Evolutionary conservation across 202 grass and related monocot species (phyloP), one percentile per base, ranked within the genome.

Genomic region (Saccharum hybrid): DNA sequence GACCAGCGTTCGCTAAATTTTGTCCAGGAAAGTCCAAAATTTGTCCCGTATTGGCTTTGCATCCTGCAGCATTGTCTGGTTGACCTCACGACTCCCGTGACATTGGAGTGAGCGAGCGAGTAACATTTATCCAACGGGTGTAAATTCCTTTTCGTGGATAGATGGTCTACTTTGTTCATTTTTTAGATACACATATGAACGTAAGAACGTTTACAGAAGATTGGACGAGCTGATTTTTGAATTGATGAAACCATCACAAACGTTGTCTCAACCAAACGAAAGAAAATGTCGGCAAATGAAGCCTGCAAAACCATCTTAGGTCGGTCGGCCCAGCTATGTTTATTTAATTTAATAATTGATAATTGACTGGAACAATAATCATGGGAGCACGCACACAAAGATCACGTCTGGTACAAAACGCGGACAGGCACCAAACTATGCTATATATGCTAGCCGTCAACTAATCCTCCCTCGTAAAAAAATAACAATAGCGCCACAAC

Each of bases 341-440:
- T 34, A 34, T 33, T 33, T 33, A 33, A 34, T 34, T 34, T 64
- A 41, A 1, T 21, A 19, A 21, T 57, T 8, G 51, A 4, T 22
- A 59, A 59, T 22, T 22, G 7, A 10, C 21, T 19, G 7, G 8
- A 85, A 52, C 38, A 19, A 56, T 46, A 45, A 71, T 72, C 66
- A 78, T 85, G 83, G 51, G 56, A 64, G 83, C 77, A 84, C 39
- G 76, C 70, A 13, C 71, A 13, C 22, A n/a, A 43, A 72, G 54
- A 76, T 41, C 36, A 36, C 37, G 68, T 77, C 77, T 33, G 12
- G 2, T 57, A 49, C 75, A 52, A 26, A 66, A 89, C 57, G 72
- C 54, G 33, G 64, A 70, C 31, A 11, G 19, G 38, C 41, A 42
- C 76, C n/a, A 15, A 65, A 30, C 62, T 49, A 38, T 68, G 63